Evolutionary conservation across 495 filamentous ascomycete genomes (phyloP).

Genomic region (Monascus purpureus): DNA sequence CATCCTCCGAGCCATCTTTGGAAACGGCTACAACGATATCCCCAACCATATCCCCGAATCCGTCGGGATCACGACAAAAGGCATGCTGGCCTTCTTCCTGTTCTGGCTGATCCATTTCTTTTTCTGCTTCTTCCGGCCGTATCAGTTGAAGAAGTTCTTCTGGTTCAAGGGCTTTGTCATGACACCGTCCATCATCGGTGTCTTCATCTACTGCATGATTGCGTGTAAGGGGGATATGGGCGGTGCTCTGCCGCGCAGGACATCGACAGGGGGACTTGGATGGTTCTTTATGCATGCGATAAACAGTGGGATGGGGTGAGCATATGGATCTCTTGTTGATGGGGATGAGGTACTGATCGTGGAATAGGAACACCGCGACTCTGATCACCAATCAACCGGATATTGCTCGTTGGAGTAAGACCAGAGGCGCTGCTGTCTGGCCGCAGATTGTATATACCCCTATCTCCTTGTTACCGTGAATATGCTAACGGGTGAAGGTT

Average conservation of each 20-base stretch:
- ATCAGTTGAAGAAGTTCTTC: constrained; percentile 17
- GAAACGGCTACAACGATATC: constrained; percentile 31
- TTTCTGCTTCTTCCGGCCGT: constrained; percentile 18
- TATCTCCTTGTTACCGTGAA: neutral
- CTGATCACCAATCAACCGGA: constrained; percentile 32
- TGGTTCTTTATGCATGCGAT: constrained; percentile 29
- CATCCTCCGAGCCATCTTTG: constrained; percentile 45
- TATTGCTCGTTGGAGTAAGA: constrained; percentile 23
- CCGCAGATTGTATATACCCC: constrained; percentile 8
- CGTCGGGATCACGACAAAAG: constrained; percentile 39
- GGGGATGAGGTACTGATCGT: neutral
- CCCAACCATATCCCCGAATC: constrained; percentile 29
- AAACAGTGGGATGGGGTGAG: constrained; percentile 22
- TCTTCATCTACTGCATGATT: constrained; percentile 17
- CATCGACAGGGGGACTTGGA: constrained; percentile 8
- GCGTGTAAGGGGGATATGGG: constrained; percentile 22
- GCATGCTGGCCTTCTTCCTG: constrained; percentile 44
- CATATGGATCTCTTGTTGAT: neutral
- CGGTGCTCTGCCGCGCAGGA: constrained; percentile 9
- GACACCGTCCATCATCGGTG: constrained; percentile 16
- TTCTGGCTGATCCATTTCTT: constrained; percentile 21
- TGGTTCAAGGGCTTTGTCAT: constrained; percentile 16
- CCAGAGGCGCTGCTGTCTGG: constrained; percentile 20
- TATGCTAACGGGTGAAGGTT: constrained; percentile 4
- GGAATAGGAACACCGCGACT: constrained; percentile 21